Evolutionary conservation across 2,329 filamentous ascomycete genomes (phyloP), one percentile per base, ranked within the genome.

Genomic region (Cadophora gregata): DNA sequence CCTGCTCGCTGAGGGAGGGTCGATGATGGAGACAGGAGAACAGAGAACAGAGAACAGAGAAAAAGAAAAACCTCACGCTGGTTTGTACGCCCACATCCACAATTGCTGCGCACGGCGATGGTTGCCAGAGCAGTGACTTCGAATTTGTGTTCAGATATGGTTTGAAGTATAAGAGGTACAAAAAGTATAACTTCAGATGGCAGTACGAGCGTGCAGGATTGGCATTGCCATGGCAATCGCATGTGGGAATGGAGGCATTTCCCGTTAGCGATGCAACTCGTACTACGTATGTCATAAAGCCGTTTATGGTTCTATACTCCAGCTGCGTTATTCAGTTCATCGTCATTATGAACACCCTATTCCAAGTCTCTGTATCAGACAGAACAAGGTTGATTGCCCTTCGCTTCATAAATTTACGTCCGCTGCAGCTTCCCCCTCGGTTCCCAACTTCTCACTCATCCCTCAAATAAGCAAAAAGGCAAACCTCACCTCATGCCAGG

Each of bases 141-240:
- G n/a, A 47, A 21, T 6, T 47, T 47, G 42, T 21, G 42, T 21
- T 47, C n/a, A 47, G 42, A 47, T 47, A 24, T 36, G 53, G 53
- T 24, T 56, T 36, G 53, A 56, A 24, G 53, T 36, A 56, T 36
- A 36, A 36, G n/a, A 36, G 9, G 31, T 36, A 36, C 29, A 36
- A 24, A 36, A 56, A 51, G 53, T 58, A 38, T 48, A 63, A 42
- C 45, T 45, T 42, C 60, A 42, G 48, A 63, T 21, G 48, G 31
- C 53, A 56, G 53, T 19, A 36, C 36, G 19, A 31, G n/a, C 27
- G n/a, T 12, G 36, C 55, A 38, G 55, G 19, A 59, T 59, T 12
- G 42, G 56, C 36, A 59, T 59, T 45, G 56, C 45, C 56, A 59
- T 36, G 33, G 56, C 56, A 59, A 59, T 45, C 33, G 56, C 24